Conservation (phyloP, 1,284 basidiomycete genomes). For the Ganoderma multipileum region DNA sequence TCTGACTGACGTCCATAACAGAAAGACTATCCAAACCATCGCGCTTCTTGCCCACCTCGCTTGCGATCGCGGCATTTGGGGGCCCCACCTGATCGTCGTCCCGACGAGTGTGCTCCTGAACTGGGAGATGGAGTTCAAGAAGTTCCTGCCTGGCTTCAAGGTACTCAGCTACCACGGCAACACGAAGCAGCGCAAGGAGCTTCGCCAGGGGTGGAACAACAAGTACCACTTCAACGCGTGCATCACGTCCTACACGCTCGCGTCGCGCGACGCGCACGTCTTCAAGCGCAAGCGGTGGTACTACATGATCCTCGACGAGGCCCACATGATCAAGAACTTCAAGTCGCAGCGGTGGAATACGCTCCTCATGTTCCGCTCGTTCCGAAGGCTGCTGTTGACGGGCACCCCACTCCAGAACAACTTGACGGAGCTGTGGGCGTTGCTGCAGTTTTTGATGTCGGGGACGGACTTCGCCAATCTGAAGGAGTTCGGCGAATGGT, state of each 20-base stretch:
- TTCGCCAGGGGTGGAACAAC: constrained; percentile 94
- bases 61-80: constrained; percentile 95
- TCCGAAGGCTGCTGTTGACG: constrained; percentile 87
- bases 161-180: constrained; percentile 93
- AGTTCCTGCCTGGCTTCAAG: constrained; percentile 94
- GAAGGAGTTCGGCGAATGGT: constrained; percentile 97
- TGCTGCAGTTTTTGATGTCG: constrained; percentile 96
- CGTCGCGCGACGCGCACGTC: constrained; percentile 91
- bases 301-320: constrained; percentile 96
- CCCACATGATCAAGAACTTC: constrained; percentile 99
- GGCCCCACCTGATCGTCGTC: constrained; percentile 95
- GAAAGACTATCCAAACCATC: constrained; percentile 98
- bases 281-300: constrained; percentile 97
- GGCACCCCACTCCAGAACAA: constrained; percentile 98
- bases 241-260: constrained; percentile 94
- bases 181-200: constrained; percentile 91
- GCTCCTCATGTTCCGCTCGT: constrained; percentile 92
- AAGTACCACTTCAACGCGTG: constrained; percentile 95
- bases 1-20: constrained; percentile 40
- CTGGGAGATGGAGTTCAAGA: constrained; percentile 99
- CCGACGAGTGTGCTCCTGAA: constrained; percentile 96
- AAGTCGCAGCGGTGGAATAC: constrained; percentile 96
- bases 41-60: constrained; percentile 92
- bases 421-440: constrained; percentile 93
- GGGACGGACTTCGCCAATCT: constrained; percentile 91